Percentiles rank a stretch among this genome's conserved stretches.
phyloP scores from a whole-genome alignment of 352 stramenopile genomes.

The Lagenidium sp. region DNA sequence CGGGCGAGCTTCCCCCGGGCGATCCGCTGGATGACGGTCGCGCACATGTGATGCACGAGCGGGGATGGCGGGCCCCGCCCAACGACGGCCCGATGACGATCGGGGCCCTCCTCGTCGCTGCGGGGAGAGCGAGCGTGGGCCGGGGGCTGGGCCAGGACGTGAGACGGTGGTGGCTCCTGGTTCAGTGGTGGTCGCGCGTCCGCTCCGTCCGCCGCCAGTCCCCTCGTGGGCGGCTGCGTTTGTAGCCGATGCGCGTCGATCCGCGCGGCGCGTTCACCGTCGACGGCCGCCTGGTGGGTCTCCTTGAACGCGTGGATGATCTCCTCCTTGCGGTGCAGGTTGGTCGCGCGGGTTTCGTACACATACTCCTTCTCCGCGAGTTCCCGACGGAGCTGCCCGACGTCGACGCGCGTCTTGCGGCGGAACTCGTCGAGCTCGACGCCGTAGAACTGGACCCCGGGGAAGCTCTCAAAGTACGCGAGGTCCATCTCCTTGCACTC shows the following conservation, averaged over 20 bases:
- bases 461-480: slow-evolving; percentile 65
- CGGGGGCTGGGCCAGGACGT: too few relatives aligned
- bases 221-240: background rate
- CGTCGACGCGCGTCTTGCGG: slow-evolving; percentile 22
- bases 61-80: too few relatives aligned
- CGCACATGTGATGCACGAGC: slow-evolving; percentile 57
- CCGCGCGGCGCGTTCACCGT: slow-evolving; percentile 16
- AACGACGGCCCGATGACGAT: too few relatives aligned
- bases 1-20: slow-evolving; percentile 62
- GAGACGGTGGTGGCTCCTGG: too few relatives aligned
- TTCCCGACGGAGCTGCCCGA: slow-evolving; percentile 25
- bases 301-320: slow-evolving; percentile 64
- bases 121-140: background rate
- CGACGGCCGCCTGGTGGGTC: slow-evolving; percentile 39
- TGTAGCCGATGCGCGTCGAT: background rate
- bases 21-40: slow-evolving; percentile 71
- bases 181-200: too few relatives aligned
- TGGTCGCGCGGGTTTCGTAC: slow-evolving; percentile 32
- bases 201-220: too few relatives aligned
- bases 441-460: slow-evolving; percentile 38
- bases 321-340: slow-evolving; percentile 63
- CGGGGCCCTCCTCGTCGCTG: background rate
- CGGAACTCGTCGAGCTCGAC: slow-evolving; percentile 41
- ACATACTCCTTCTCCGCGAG: slow-evolving; percentile 46
- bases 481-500: slow-evolving; percentile 75